phyloP scores from a whole-genome alignment of 2,329 filamentous ascomycete species.

The Cercospora sp. region DNA sequence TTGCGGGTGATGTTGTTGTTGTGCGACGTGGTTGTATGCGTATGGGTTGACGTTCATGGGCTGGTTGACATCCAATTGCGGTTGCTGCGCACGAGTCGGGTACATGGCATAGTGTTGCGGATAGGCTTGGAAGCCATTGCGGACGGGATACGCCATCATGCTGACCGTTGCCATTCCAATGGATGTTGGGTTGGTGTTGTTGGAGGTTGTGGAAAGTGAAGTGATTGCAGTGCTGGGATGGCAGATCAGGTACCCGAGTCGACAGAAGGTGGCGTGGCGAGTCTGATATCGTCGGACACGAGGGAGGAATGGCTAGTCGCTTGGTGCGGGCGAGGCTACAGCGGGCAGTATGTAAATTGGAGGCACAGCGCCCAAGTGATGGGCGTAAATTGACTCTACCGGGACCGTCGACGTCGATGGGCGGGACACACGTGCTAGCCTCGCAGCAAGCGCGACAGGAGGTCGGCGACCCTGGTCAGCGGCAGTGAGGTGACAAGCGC shows the following conservation, averaged over 20 bases:
- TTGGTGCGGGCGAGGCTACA: constrained; percentile 12
- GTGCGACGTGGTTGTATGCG: constrained; percentile 24
- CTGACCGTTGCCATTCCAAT: constrained; percentile 35
- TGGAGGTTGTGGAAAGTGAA: background rate
- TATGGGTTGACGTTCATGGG: constrained; percentile 30
- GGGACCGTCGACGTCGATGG: constrained; percentile 22
- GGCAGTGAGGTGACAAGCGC: constrained; percentile 26
- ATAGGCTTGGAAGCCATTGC: constrained; percentile 33
- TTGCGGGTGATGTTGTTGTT: constrained; percentile 16
- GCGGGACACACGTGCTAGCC: constrained; percentile 20
- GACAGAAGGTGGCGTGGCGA: constrained; percentile 7
- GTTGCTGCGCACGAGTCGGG: constrained; percentile 28
- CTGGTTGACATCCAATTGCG: constrained; percentile 22
- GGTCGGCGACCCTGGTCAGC: constrained; percentile 26
- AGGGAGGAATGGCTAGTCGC: background rate
- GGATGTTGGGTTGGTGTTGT: background rate
- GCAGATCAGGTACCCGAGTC: constrained; percentile 14
- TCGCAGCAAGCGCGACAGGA: constrained; percentile 28
- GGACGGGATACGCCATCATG: constrained; percentile 36
- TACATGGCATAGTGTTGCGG: constrained; percentile 36
- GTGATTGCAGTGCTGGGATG: background rate
- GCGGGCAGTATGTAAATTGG: constrained; percentile 22
- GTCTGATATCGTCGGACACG: constrained; percentile 18
- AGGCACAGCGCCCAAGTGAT: constrained; percentile 26
- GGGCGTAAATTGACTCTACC: constrained; percentile 28